Conservation (phyloP, 2,329 filamentous ascomycete genomes). For the Laburnicola sp. region DNA sequence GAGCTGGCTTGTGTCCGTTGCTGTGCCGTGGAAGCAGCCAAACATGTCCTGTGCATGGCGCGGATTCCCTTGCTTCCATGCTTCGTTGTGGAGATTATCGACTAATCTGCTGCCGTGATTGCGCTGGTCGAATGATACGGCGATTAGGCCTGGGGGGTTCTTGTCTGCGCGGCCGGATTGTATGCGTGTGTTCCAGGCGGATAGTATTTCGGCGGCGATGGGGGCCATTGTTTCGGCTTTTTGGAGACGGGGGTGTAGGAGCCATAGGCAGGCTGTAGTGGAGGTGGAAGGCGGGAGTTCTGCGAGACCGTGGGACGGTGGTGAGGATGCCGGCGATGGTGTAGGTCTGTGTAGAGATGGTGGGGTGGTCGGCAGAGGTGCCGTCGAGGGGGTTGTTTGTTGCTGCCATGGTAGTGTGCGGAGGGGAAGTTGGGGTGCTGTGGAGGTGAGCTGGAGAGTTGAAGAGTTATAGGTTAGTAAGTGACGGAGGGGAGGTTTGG, state of each 20-base stretch:
- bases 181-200: conserved; percentile 64
- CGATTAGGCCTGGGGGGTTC: conserved; percentile 66
- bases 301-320: conserved; percentile 78
- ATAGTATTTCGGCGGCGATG: conserved; percentile 69
- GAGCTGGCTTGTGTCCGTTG: conserved; percentile 72
- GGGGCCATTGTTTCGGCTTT: conserved; percentile 73
- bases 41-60: conserved; percentile 93
- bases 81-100: conserved; percentile 68
- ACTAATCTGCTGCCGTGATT: conserved; percentile 83
- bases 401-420: conserved; percentile 32
- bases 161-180: conserved; percentile 34
- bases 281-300: conserved; percentile 64
- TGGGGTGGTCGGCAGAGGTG: conserved; percentile 32
- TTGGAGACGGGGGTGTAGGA: conserved; percentile 78
- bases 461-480: neutral
- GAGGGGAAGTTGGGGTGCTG: neutral
- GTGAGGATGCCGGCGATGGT: conserved; percentile 77
- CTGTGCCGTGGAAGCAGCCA: conserved; percentile 71
- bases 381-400: conserved; percentile 42
- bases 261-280: conserved; percentile 79
- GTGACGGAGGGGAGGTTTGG: neutral
- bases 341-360: conserved; percentile 66
- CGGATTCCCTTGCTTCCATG: conserved; percentile 78
- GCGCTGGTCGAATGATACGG: conserved; percentile 84
- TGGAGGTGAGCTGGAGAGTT: neutral